Evolutionary conservation across 352 stramenopile species (phyloP).

Genomic region (Globisporangium spinosum): DNA sequence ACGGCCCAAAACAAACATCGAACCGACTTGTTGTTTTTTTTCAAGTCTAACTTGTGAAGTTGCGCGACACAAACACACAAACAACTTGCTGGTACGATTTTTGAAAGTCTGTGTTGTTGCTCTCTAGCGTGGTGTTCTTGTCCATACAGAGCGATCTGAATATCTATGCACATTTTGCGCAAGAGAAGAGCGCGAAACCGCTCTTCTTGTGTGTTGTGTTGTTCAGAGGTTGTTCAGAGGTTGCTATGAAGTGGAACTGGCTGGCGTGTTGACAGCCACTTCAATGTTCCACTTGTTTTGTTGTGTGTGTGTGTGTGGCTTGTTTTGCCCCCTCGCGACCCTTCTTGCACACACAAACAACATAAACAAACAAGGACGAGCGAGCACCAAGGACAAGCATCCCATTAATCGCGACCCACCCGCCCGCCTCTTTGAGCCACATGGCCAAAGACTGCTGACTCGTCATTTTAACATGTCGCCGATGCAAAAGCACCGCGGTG

Average conservation of each 20-base stretch:
- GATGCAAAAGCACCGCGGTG: neutral
- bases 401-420: neutral
- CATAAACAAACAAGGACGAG: neutral
- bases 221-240: neutral
- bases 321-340: neutral
- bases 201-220: neutral
- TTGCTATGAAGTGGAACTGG: slow-evolving; percentile 1
- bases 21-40: neutral
- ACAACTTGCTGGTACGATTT: neutral
- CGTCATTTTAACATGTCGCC: slow-evolving; percentile 11
- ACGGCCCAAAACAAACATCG: too few relatives aligned
- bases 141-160: neutral
- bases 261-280: slow-evolving; percentile 7
- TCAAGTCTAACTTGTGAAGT: neutral
- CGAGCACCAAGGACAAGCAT: neutral
- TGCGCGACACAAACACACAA: neutral
- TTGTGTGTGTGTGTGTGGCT: neutral
- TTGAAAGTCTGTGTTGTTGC: too few relatives aligned
- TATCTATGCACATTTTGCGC: neutral
- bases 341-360: too few relatives aligned
- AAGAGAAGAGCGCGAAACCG: neutral
- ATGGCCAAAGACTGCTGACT: slow-evolving; percentile 8
- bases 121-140: neutral
- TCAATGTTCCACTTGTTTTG: slow-evolving; percentile 2
- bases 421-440: slow-evolving; percentile 1